A percentile compares a stretch with the other conserved stretches of the same genome.
These are phyloP conservation scores for Acer saccharum DNA, from an alignment of 345 rosid genomes.

Conservation along the genomic window DNA sequence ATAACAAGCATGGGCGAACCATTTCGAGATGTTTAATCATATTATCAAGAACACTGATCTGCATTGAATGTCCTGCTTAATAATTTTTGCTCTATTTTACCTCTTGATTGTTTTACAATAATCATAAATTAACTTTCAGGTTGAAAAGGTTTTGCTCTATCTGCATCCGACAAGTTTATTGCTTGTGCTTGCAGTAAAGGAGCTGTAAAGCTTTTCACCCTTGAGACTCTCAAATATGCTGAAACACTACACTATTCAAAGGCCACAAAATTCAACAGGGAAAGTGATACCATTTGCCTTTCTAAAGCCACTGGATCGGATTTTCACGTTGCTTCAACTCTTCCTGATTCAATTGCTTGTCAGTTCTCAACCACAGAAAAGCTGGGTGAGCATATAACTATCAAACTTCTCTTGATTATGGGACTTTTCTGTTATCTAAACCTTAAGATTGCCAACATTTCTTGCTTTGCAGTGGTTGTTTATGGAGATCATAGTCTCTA, in stretches of 20 bases:
- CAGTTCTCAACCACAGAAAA: conserved; percentile 66
- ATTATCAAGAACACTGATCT: not conserved
- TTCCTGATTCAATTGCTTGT: conserved; percentile 84
- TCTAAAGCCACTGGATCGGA: conserved; percentile 25
- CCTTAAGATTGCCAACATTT: conserved; percentile 17
- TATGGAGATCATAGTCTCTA: conserved; percentile 75
- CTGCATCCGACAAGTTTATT: conserved; percentile 60
- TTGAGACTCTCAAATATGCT: conserved; percentile 42
- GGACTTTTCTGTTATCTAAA: conserved; percentile 1
- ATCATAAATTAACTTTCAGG: conserved; percentile 48
- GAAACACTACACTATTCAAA: conserved; percentile 56
- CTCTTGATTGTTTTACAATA: conserved; percentile 8
- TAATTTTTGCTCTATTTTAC: not conserved
- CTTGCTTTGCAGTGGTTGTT: conserved; percentile 61
- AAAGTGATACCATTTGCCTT: conserved; percentile 23
- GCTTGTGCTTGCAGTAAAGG: conserved; percentile 87
- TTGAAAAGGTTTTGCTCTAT: conserved; percentile 68
- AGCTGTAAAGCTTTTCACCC: conserved; percentile 49
- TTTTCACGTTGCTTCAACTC: conserved; percentile 25
- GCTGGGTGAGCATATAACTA: conserved; percentile 50
- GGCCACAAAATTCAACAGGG: conserved; percentile 38
- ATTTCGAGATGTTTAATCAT: not conserved
- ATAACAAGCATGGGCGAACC: not conserved
- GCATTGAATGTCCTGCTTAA: conserved; percentile 1
- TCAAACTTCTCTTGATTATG: not conserved